Conservation (phyloP, 2,329 filamentous ascomycete genomes). For the Trichoderma gracile region DNA sequence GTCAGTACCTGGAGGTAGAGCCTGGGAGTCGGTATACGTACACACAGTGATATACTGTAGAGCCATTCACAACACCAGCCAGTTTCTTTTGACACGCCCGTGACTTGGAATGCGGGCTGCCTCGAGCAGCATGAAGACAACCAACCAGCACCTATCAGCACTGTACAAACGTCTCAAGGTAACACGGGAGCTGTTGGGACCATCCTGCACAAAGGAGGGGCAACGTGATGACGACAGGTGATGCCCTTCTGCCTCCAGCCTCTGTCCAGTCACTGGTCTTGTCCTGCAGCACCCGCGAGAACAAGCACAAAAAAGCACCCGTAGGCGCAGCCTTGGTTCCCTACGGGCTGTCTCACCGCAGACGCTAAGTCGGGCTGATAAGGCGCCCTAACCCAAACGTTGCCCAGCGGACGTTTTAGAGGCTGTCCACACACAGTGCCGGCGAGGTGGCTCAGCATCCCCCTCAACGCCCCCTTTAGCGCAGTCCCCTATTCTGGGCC, state of each 20-base stretch:
- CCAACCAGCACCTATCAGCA: too few species aligned
- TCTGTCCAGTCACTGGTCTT: not conserved
- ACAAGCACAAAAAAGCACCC: too few species aligned
- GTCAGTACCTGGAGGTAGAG: too few species aligned
- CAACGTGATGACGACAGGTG: constrained; percentile 26
- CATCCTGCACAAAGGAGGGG: constrained; percentile 25
- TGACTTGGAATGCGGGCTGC: too few species aligned
- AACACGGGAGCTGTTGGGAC: constrained; percentile 14
- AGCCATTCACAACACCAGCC: too few species aligned
- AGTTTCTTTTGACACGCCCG: too few species aligned
- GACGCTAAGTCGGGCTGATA: constrained; percentile 20
- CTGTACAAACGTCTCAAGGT: not conserved
- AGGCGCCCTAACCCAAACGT: constrained; percentile 16
- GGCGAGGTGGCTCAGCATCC: constrained; percentile 26
- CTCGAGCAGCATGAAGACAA: too few species aligned
- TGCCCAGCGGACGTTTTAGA: constrained; percentile 20
- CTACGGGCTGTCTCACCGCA: constrained; percentile 23
- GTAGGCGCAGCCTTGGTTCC: not conserved
- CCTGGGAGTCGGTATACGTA: too few species aligned
- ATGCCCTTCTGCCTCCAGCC: constrained; percentile 11
- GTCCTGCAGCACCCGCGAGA: not conserved
- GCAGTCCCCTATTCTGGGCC: constrained; percentile 28
- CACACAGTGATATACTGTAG: too few species aligned
- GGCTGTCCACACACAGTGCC: constrained; percentile 6
- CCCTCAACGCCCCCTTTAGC: constrained; percentile 21